Conservation (phyloP, 768 basidiomycete species). For the Ephemerocybe angulata region DNA sequence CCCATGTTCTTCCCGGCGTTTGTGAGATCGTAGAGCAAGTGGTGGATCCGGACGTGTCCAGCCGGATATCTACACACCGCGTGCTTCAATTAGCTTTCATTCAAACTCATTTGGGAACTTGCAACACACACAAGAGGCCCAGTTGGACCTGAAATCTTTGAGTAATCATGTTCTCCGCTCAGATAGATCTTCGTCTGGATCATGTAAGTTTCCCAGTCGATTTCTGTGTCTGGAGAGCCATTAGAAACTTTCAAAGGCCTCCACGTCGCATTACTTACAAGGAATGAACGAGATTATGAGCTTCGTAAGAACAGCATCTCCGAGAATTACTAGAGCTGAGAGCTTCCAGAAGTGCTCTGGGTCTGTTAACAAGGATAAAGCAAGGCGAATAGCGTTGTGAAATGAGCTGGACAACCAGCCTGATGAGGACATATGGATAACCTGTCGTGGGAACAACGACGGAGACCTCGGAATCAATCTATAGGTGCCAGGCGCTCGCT, state of each 20-base stretch:
- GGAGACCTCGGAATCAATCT: background rate
- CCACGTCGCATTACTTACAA: conserved; percentile 51
- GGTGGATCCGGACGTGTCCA: conserved; percentile 84
- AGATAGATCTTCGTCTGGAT: conserved; percentile 76
- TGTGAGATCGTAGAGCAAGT: conserved; percentile 61
- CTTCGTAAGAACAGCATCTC: conserved; percentile 74
- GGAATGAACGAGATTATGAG: conserved; percentile 78
- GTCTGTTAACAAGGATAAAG: conserved; percentile 44
- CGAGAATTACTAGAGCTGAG: conserved; percentile 60
- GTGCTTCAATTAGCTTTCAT: conserved; percentile 2
- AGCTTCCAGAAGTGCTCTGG: conserved; percentile 64
- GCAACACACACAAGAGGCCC: conserved; percentile 82
- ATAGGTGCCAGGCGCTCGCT: too few relatives aligned
- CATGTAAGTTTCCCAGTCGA: conserved; percentile 98
- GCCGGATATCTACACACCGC: conserved; percentile 76
- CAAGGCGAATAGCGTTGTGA: conserved; percentile 18
- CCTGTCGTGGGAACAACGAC: background rate
- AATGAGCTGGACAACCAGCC: background rate
- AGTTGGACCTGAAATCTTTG: conserved; percentile 79
- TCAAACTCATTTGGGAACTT: background rate
- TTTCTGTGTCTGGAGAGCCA: conserved; percentile 79
- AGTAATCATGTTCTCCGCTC: conserved; percentile 81
- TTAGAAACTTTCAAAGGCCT: background rate
- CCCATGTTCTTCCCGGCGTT: conserved; percentile 54
- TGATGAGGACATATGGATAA: background rate